These are phyloP conservation scores for Schwanniomyces sp. DNA, from an alignment of 805 yeast species.

Conservation along the genomic window DNA sequence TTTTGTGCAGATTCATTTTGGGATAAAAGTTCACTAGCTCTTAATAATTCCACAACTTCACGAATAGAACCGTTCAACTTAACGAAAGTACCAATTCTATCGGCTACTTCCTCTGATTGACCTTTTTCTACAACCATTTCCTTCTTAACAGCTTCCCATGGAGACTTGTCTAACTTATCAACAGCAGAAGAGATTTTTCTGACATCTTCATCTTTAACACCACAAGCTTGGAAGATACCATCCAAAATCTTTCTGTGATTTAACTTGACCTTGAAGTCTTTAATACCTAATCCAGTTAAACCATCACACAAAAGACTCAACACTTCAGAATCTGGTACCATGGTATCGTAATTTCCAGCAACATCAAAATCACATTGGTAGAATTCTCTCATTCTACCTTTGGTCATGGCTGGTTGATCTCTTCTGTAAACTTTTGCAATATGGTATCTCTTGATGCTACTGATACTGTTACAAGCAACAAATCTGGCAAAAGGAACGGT, in stretches of 20 bases:
- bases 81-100: conserved; percentile 88
- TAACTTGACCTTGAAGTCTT: conserved; percentile 85
- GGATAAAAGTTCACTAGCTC: conserved; percentile 56
- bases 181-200: conserved; percentile 93
- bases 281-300: conserved; percentile 76
- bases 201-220: conserved; percentile 91
- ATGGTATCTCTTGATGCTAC: conserved; percentile 89
- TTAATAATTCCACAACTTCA: conserved; percentile 57
- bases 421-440: conserved; percentile 98
- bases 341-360: conserved; percentile 88
- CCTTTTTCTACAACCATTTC: conserved; percentile 92
- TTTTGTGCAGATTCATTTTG: conserved; percentile 70
- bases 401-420: conserved; percentile 99
- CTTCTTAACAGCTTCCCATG: conserved; percentile 91
- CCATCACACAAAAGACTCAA: conserved; percentile 84
- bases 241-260: conserved; percentile 96
- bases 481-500: conserved; percentile 98
- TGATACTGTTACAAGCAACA: conserved; percentile 93
- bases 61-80: conserved; percentile 75
- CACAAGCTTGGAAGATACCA: conserved; percentile 93
- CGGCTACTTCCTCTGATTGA: conserved; percentile 90
- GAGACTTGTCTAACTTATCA: conserved; percentile 91
- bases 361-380: conserved; percentile 98
- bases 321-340: conserved; percentile 96
- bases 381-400: conserved; percentile 99